Conservation (phyloP, 2,329 filamentous ascomycete species). For the Pleomassaria siparia region DNA sequence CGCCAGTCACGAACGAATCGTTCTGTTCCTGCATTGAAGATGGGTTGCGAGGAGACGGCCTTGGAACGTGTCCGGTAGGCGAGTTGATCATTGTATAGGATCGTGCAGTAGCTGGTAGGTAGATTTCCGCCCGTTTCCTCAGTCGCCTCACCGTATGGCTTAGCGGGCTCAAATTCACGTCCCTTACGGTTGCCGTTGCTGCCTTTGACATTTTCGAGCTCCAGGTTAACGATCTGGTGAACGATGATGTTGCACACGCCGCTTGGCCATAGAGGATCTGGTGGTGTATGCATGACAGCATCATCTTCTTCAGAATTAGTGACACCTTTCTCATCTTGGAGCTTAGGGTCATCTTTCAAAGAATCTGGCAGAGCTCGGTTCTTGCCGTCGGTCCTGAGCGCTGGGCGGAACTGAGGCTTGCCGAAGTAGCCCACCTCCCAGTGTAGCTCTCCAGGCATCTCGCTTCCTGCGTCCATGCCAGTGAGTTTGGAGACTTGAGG, state of each 20-base stretch:
- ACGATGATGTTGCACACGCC: constrained; percentile 84
- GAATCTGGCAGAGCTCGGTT: constrained; percentile 74
- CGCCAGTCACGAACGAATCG: constrained; percentile 92
- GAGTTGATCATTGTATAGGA: constrained; percentile 83
- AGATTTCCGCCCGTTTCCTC: constrained; percentile 79
- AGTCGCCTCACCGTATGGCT: constrained; percentile 78
- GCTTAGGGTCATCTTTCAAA: constrained; percentile 70
- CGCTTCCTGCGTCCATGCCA: constrained; percentile 79
- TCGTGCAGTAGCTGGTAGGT: constrained; percentile 92
- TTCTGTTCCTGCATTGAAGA: constrained; percentile 96
- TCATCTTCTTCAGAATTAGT: constrained; percentile 75
- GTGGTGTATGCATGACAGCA: constrained; percentile 84
- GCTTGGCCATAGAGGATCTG: constrained; percentile 94
- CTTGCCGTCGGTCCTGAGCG: constrained; percentile 83
- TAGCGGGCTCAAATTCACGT: constrained; percentile 85
- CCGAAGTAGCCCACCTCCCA: constrained; percentile 97
- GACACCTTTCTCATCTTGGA: constrained; percentile 86
- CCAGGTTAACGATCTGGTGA: constrained; percentile 93
- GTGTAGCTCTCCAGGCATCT: constrained; percentile 90
- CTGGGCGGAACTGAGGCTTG: constrained; percentile 83
- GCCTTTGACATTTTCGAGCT: constrained; percentile 88
- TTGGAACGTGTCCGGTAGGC: constrained; percentile 94
- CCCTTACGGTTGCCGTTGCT: constrained; percentile 79
- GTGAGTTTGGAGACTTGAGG: constrained; percentile 80
- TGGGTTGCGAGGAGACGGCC: constrained; percentile 89